These are phyloP conservation scores for Saksenaea oblongispora DNA, from an alignment of 371 early-diverging fungal genomes.

Conservation along the genomic window DNA sequence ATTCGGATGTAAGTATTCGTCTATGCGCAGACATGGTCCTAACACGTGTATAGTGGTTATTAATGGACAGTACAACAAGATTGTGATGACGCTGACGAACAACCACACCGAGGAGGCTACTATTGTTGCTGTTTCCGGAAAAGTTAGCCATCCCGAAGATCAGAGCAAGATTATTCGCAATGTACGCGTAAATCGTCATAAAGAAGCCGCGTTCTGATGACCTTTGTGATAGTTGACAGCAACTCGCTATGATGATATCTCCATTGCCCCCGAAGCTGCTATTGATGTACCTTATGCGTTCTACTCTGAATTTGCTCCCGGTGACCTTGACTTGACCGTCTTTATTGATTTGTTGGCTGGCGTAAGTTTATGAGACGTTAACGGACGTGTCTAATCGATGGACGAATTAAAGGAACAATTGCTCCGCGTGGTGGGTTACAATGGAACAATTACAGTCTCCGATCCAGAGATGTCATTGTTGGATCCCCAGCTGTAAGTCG, in stretches of 20 bases:
- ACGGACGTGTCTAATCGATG: not conserved
- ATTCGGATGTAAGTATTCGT: constrained; percentile 43
- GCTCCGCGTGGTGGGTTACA: constrained; percentile 44
- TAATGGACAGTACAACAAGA: constrained; percentile 51
- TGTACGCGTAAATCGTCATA: constrained; percentile 27
- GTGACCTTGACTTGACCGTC: constrained; percentile 43
- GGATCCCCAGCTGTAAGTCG: constrained; percentile 51
- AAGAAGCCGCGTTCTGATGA: not conserved
- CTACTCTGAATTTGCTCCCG: constrained; percentile 50
- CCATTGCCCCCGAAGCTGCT: constrained; percentile 31
- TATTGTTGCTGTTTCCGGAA: constrained; percentile 46
- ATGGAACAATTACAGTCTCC: constrained; percentile 43
- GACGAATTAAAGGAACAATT: constrained; percentile 27
- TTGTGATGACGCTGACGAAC: constrained; percentile 40
- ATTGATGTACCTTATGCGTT: constrained; percentile 44
- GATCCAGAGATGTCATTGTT: constrained; percentile 48
- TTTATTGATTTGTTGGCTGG: constrained; percentile 41
- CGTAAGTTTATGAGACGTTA: constrained; percentile 26
- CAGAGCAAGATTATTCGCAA: constrained; percentile 37
- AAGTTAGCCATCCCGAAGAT: constrained; percentile 35
- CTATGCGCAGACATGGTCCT: not conserved
- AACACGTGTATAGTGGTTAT: constrained; percentile 35
- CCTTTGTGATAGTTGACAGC: constrained; percentile 28
- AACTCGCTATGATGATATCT: constrained; percentile 36
- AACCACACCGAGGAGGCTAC: constrained; percentile 38